Base-by-base conservation (phyloP, 1,284 basidiomycete species). In the Porogramme epimiltina region DNA sequence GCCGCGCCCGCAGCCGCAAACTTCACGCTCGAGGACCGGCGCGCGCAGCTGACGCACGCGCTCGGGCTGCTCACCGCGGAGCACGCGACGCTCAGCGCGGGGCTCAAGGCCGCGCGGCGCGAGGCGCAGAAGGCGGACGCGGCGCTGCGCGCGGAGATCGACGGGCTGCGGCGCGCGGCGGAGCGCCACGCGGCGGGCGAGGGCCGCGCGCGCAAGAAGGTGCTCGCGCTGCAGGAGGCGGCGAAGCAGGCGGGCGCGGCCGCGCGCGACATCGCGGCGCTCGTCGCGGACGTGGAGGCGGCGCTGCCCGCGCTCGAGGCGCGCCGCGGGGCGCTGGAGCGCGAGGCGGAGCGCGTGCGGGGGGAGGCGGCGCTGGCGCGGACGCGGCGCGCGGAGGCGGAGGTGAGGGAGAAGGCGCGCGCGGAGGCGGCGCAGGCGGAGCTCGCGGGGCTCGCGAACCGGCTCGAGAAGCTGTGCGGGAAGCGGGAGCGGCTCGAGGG, bases 51-150 rank as follows among this genome's bases (percentile, higher is more conserved):
- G 3, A 79, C 82, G 34, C 78, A 81, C 40, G 77, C 77, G 8
- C 79, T 91, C 11, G 66, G 79, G 4, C 54, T 75, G 3, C 70
- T 89, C 18, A 77, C 76, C 47, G 59, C 75, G 0, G 87, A 92
- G 52, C 83, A 85, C 40, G 78, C 84, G 16, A 67, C 77, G 1
- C 75, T 92, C 13, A 74, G 81, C 2, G 60, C 77, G 0, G 75
- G 82, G 6, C 77, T 93, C 58, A 91, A 91, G 65, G 65, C 82
- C 5, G 77, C 85, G 0, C 77, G 89, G 42, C 79, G 83, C 5
- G 89, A 91, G 46, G 75, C 87, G 0, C 89, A 91, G 62, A 89
- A 89, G 60, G 81, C 83, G 0, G 85, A 91, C 40, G 80, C 87
- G 0, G 79, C 81, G 3, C 73, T 91, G 24, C 85, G 87, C 11